A percentile compares a stretch with the other conserved stretches of the same genome.
phyloP scores from a whole-genome alignment of 73 alveolate genomes.

The Tetrahymena borealis region DNA sequence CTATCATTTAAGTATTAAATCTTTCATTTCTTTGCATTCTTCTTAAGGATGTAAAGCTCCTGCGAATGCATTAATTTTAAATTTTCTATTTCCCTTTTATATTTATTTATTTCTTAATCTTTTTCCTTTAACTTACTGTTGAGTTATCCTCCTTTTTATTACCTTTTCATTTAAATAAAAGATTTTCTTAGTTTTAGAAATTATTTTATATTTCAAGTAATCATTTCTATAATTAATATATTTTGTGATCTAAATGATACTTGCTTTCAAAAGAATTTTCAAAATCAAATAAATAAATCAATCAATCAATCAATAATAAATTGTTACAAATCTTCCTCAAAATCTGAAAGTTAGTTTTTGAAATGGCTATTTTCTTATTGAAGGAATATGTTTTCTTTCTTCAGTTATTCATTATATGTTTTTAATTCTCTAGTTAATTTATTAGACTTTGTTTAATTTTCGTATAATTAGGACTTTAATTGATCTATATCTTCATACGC shows the following conservation, averaged over 20 bases:
- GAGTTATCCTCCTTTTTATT: neutral
- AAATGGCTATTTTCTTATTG: neutral
- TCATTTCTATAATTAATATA: no score
- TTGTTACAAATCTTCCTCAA: neutral
- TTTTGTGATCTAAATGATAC: no score
- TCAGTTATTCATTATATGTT: neutral
- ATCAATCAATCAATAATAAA: no score
- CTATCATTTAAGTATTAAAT: no score
- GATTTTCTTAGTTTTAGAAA: neutral
- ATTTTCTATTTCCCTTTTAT: neutral
- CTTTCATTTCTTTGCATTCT: neutral
- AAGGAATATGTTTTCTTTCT: neutral
- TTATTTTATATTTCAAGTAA: no score
- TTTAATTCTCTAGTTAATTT: neutral
- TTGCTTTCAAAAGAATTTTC: no score
- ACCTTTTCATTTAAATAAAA: neutral
- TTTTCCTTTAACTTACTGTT: neutral
- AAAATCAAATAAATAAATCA: no score
- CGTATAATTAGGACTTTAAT: neutral
- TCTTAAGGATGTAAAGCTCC: neutral
- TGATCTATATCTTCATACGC: neutral
- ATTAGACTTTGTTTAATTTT: neutral
- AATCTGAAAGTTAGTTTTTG: neutral
- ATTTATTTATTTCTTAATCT: neutral
- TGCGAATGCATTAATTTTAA: neutral